Evolutionary conservation across 306 rosid species (phyloP), one percentile per base, ranked within the genome.

Genomic region (Lathyrus oleraceus): DNA sequence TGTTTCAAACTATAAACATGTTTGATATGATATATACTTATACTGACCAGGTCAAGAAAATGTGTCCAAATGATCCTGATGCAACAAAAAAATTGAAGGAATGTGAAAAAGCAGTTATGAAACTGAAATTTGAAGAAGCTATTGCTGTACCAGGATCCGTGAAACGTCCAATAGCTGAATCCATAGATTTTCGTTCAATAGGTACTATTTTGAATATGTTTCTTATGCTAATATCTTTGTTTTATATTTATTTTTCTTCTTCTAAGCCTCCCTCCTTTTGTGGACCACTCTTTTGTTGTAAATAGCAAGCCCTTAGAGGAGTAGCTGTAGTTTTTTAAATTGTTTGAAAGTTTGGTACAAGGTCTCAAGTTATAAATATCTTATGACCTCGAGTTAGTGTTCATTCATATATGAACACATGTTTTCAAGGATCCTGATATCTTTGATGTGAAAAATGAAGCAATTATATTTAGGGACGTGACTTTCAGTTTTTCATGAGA

Each of bases 91-190:
- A 91, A 78, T 80, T 91, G 89, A 95, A 82, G 88, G 99, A 95
- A 89, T 95, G 99, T 61, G 97, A 95, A 84, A 91, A 95, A 62
- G 97, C 92, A 43, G 97, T 95, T 61, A 82, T 82, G 95, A 91
- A 95, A 64, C 92, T 91, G 77, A 91, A 91, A 79, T 91, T 91
- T 87, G 99, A 89, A 73, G 97, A 95, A 82, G 99, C 95, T 75
- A 89, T 91, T 81, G 65, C 95, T 76, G 83, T 72, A 58, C 92
- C 99, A 42, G 82, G 78, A 74, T 76, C 89, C 49, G 70, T 88
- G 77, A 88, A 79, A 84, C 87, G 71, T 51, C 82, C 88, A 21
- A 66, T 87, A 39, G 89, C 87, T 35, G 94, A 91, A 39, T 80
- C 96, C 84, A 83, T 89, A 40, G 89, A 87, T 83, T 87, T 72